Evolutionary conservation across 2,329 filamentous ascomycete genomes (phyloP).

Genomic region (Aureobasidium sp.): DNA sequence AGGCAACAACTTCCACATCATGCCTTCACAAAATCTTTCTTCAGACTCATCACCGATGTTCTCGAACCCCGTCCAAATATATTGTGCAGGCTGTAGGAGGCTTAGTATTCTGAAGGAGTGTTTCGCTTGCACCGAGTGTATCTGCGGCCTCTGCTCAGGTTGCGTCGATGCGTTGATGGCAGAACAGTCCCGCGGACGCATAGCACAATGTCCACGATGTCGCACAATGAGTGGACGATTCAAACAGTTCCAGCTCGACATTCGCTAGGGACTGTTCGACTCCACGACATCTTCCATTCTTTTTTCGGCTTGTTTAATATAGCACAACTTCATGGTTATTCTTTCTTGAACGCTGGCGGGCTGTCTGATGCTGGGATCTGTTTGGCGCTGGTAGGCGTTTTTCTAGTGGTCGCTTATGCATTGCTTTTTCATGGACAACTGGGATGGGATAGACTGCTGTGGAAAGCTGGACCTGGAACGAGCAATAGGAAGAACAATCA

Average conservation of each 20-base stretch:
- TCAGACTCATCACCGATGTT: constrained; percentile 54
- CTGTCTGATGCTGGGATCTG: background rate
- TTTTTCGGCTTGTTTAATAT: constrained; percentile 1
- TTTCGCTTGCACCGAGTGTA: constrained; percentile 93
- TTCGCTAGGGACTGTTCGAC: constrained; percentile 47
- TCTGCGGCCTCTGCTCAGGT: constrained; percentile 81
- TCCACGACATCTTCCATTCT: background rate
- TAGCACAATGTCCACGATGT: constrained; percentile 68
- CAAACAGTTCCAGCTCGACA: constrained; percentile 79
- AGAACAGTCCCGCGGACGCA: constrained; percentile 62
- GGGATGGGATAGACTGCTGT: constrained; percentile 11
- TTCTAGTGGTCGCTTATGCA: background rate
- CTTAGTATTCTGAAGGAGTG: constrained; percentile 72
- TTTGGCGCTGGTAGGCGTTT: constrained; percentile 8
- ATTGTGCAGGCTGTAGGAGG: constrained; percentile 80
- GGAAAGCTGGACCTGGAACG: background rate
- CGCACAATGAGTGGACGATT: constrained; percentile 64
- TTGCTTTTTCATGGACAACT: background rate
- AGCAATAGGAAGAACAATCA: constrained; percentile 2
- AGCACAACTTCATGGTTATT: background rate
- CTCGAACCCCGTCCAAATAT: constrained; percentile 62
- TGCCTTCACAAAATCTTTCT: constrained; percentile 40
- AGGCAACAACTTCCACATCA: constrained; percentile 57
- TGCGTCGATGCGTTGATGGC: constrained; percentile 77
- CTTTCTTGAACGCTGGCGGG: background rate